These are phyloP conservation scores for Cladosporium sp. DNA, from an alignment of 2,329 filamentous ascomycete genomes.

Conservation along the genomic window DNA sequence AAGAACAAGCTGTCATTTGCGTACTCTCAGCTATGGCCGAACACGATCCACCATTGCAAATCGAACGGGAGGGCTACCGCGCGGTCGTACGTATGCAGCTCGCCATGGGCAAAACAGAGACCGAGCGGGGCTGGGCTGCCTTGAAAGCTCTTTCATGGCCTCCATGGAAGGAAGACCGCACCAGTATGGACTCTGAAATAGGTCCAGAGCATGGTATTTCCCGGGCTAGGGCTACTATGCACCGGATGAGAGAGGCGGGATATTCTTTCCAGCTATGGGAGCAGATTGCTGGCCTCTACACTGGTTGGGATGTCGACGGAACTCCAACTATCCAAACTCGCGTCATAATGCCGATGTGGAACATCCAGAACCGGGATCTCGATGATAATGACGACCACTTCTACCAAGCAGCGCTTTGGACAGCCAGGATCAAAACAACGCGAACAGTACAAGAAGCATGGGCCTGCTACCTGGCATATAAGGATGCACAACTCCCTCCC, in stretches of 20 bases:
- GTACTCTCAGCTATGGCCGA: slow-evolving; percentile 55
- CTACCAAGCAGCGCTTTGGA: slow-evolving; percentile 44
- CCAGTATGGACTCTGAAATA: slow-evolving; percentile 57
- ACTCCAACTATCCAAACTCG: slow-evolving; percentile 62
- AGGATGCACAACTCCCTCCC: slow-evolving; percentile 38
- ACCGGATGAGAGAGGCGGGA: slow-evolving; percentile 57
- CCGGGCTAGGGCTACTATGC: slow-evolving; percentile 52
- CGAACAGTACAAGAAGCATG: slow-evolving; percentile 61
- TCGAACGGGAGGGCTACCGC: slow-evolving; percentile 57
- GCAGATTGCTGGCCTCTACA: slow-evolving; percentile 48
- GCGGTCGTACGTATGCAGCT: slow-evolving; percentile 55
- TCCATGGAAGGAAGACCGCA: slow-evolving; percentile 60
- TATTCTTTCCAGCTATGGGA: slow-evolving; percentile 53
- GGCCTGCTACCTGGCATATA: slow-evolving; percentile 58
- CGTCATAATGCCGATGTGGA: slow-evolving; percentile 34
- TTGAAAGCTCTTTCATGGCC: slow-evolving; percentile 61
- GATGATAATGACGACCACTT: background rate
- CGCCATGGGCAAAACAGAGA: slow-evolving; percentile 51
- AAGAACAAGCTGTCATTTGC: slow-evolving; percentile 56
- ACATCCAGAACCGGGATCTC: background rate
- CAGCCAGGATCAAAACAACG: slow-evolving; percentile 55
- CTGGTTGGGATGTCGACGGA: slow-evolving; percentile 60
- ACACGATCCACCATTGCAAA: slow-evolving; percentile 49
- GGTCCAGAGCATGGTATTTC: slow-evolving; percentile 54
- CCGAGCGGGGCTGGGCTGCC: slow-evolving; percentile 55